Evolutionary conservation across 2,329 filamentous ascomycete species (phyloP).

Genomic region (Calonectria fujianensis): DNA sequence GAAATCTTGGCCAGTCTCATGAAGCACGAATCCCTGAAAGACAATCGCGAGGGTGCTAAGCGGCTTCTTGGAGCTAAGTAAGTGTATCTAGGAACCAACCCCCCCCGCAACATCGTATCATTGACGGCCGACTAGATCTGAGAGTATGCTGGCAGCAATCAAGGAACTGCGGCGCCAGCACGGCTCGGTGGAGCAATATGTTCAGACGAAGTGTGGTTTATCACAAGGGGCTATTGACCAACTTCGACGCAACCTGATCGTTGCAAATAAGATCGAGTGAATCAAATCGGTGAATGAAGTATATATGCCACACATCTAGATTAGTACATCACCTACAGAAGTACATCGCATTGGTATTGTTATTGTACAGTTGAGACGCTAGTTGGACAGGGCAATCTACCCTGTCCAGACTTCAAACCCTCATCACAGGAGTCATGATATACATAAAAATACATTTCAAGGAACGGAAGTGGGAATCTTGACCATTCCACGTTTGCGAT

Average conservation of each 20-base stretch:
- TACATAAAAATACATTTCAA: slow-evolving; percentile 57
- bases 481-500: slow-evolving; percentile 77
- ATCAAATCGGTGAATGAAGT: slow-evolving; percentile 59
- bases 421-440: slow-evolving; percentile 39
- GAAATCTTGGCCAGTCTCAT: slow-evolving; percentile 71
- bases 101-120: neutral
- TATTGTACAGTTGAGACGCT: slow-evolving; percentile 53
- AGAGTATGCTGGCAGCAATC: slow-evolving; percentile 69
- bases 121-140: slow-evolving; percentile 59
- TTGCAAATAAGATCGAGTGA: slow-evolving; percentile 62
- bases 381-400: slow-evolving; percentile 34
- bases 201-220: slow-evolving; percentile 75
- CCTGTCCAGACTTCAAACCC: slow-evolving; percentile 30
- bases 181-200: slow-evolving; percentile 79
- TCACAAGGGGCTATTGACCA: slow-evolving; percentile 71
- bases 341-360: slow-evolving; percentile 50
- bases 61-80: slow-evolving; percentile 67
- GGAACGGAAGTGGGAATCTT: slow-evolving; percentile 81
- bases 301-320: slow-evolving; percentile 43
- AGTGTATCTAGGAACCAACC: slow-evolving; percentile 37
- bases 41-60: slow-evolving; percentile 65
- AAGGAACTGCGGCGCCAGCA: slow-evolving; percentile 75
- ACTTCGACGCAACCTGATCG: slow-evolving; percentile 70
- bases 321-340: slow-evolving; percentile 49
- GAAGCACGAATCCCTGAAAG: slow-evolving; percentile 69